Evolutionary conservation across 768 basidiomycete genomes (phyloP).

Genomic region (Termitomyces sp.): DNA sequence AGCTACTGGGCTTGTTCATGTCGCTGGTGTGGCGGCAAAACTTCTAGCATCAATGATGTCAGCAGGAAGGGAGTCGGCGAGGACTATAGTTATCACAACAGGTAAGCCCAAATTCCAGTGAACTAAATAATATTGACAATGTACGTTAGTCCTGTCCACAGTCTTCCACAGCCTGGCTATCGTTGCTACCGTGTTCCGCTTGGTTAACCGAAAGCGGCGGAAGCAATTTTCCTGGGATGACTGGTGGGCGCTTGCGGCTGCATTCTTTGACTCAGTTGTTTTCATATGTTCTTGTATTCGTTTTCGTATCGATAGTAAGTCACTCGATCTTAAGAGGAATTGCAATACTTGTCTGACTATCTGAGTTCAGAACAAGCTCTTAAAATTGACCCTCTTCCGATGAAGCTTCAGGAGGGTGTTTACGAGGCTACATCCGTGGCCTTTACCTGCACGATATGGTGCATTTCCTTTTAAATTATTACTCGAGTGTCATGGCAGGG

Average conservation of each 20-base stretch:
- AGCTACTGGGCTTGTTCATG: background rate
- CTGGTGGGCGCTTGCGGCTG: slow-evolving; percentile 12
- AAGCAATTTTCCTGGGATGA: slow-evolving; percentile 18
- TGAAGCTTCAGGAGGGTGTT: background rate
- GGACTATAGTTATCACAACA: background rate
- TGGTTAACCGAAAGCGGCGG: slow-evolving; percentile 4
- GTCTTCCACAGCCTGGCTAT: slow-evolving; percentile 11
- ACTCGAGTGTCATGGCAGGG: background rate
- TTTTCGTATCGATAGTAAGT: slow-evolving; percentile 8
- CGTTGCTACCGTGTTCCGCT: slow-evolving; percentile 8
- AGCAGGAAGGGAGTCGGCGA: background rate
- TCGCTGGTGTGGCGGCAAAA: background rate
- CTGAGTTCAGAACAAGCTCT: background rate
- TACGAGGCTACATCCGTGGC: slow-evolving; percentile 7
- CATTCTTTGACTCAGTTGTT: slow-evolving; percentile 9
- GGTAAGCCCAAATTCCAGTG: background rate
- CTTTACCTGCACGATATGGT: slow-evolving; percentile 20
- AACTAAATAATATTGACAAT: background rate
- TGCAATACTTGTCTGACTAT: background rate
- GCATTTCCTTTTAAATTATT: background rate
- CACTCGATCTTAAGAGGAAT: background rate
- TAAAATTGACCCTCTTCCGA: background rate
- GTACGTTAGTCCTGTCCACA: background rate
- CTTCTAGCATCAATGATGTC: background rate
- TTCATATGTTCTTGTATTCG: slow-evolving; percentile 9